Conservation (phyloP, 176 grass and related monocot species). For the Oropetium thomaeum region DNA sequence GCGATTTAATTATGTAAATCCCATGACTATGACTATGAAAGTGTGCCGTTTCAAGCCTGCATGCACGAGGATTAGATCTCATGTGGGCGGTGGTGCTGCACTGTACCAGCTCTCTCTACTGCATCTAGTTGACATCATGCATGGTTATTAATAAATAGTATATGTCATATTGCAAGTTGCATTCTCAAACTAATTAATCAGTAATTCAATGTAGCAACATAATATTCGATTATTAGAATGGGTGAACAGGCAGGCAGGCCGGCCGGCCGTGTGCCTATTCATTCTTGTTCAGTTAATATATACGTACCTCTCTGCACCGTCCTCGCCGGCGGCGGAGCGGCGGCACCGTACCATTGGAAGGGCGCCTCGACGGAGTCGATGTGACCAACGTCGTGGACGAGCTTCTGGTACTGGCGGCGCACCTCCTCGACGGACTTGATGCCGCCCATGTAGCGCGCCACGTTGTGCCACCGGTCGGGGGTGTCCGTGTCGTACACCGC, state of each 20-base stretch:
- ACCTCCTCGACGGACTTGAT: constrained; percentile 57
- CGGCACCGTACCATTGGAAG: constrained; percentile 37
- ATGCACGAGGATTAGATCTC: constrained; percentile 20
- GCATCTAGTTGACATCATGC: neutral
- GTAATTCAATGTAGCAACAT: neutral
- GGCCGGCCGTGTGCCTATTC: too few relatives aligned
- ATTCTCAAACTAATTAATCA: neutral
- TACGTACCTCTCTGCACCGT: constrained; percentile 22
- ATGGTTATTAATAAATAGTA: constrained; percentile 23
- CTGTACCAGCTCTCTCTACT: constrained; percentile 9
- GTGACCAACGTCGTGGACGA: constrained; percentile 40
- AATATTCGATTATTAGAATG: neutral
- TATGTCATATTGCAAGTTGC: constrained; percentile 9
- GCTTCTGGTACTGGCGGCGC: constrained; percentile 50
- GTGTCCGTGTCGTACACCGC: constrained; percentile 56
- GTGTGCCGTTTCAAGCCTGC: constrained; percentile 10
- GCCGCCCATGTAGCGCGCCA: constrained; percentile 56
- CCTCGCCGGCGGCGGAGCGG: neutral
- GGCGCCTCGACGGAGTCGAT: constrained; percentile 52
- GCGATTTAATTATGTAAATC: neutral
- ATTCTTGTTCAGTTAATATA: neutral
- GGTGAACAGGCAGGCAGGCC: neutral
- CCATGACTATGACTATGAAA: too few relatives aligned
- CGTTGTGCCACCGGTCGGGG: constrained; percentile 68
- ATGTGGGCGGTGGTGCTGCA: neutral